Percentiles rank a stretch among this genome's conserved stretches.
phyloP scores from a whole-genome alignment of 495 filamentous ascomycete species.

The Penicillium odoratum region DNA sequence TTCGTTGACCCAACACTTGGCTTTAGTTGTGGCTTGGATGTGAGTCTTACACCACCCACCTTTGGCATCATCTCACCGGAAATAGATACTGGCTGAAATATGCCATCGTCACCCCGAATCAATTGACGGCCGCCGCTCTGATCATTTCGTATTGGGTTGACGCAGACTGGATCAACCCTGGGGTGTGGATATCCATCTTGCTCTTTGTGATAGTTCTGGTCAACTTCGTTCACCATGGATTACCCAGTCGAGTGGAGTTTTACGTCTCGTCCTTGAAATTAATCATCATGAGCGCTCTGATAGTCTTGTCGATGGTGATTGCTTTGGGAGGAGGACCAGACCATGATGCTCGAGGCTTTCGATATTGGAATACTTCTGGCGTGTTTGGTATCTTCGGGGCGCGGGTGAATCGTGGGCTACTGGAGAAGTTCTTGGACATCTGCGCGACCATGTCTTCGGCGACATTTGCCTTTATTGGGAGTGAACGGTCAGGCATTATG shows the following conservation, averaged over 20 bases:
- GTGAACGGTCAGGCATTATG: constrained; percentile 72
- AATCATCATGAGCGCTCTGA: constrained; percentile 63
- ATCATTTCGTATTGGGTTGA: constrained; percentile 71
- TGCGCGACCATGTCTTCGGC: constrained; percentile 74
- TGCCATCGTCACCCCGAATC: constrained; percentile 75
- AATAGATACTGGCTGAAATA: constrained; percentile 60
- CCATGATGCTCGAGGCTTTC: constrained; percentile 64
- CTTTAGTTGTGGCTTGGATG: constrained; percentile 59
- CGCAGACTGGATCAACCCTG: constrained; percentile 59
- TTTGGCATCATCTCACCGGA: background rate
- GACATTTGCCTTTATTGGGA: constrained; percentile 79
- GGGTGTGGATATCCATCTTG: constrained; percentile 73
- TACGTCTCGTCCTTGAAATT: constrained; percentile 63
- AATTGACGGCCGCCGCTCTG: constrained; percentile 71
- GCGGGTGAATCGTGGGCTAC: background rate
- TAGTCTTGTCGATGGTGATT: constrained; percentile 68
- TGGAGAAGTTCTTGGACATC: constrained; percentile 53
- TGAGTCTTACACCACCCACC: constrained; percentile 16
- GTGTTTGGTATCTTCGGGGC: constrained; percentile 23
- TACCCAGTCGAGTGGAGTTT: constrained; percentile 54
- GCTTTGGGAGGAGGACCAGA: constrained; percentile 67
- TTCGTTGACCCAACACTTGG: constrained; percentile 64
- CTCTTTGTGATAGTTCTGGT: constrained; percentile 59
- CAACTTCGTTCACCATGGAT: constrained; percentile 55
- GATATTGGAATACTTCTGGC: constrained; percentile 61